phyloP scores from a whole-genome alignment of 371 early-diverging fungal genomes.

The Rhizopus sp. region DNA sequence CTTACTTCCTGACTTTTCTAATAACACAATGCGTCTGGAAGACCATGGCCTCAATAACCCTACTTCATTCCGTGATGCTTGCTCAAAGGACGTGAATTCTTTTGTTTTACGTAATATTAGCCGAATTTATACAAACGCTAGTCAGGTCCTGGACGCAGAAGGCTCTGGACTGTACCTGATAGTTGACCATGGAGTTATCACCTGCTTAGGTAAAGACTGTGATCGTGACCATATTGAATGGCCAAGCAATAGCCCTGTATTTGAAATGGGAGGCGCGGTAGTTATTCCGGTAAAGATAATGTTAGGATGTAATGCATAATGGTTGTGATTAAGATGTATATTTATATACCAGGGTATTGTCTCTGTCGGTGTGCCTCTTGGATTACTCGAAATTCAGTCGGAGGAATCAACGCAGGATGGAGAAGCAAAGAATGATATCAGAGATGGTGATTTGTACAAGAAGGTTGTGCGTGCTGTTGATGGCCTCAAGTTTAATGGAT shows the following conservation, averaged over 20 bases:
- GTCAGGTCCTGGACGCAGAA: slow-evolving; percentile 9
- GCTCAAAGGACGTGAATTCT: slow-evolving; percentile 24
- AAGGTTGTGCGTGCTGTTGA: slow-evolving; percentile 55
- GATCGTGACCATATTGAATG: slow-evolving; percentile 39
- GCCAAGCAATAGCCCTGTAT: slow-evolving; percentile 40
- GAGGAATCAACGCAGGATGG: slow-evolving; percentile 64
- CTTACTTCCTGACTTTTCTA: slow-evolving; percentile 30
- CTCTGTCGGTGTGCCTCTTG: slow-evolving; percentile 53
- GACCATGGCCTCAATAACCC: slow-evolving; percentile 45
- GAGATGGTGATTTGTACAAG: slow-evolving; percentile 27
- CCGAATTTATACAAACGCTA: slow-evolving; percentile 39
- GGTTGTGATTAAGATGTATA: neutral
- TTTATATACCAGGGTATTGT: slow-evolving; percentile 45
- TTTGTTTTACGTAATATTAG: slow-evolving; percentile 56
- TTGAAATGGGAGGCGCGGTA: slow-evolving; percentile 50
- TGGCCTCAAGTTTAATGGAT: slow-evolving; percentile 62
- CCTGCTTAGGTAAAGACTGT: slow-evolving; percentile 58
- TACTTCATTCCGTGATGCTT: slow-evolving; percentile 28
- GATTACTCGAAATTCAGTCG: slow-evolving; percentile 57
- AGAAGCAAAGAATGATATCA: slow-evolving; percentile 34
- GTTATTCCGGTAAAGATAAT: slow-evolving; percentile 41
- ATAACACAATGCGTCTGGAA: slow-evolving; percentile 38
- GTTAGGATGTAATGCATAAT: slow-evolving; percentile 4
- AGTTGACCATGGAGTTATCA: slow-evolving; percentile 50
- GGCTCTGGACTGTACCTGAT: slow-evolving; percentile 40